phyloP scores from a whole-genome alignment of 192 early-diverging fungal species.

The Gigaspora rosea region DNA sequence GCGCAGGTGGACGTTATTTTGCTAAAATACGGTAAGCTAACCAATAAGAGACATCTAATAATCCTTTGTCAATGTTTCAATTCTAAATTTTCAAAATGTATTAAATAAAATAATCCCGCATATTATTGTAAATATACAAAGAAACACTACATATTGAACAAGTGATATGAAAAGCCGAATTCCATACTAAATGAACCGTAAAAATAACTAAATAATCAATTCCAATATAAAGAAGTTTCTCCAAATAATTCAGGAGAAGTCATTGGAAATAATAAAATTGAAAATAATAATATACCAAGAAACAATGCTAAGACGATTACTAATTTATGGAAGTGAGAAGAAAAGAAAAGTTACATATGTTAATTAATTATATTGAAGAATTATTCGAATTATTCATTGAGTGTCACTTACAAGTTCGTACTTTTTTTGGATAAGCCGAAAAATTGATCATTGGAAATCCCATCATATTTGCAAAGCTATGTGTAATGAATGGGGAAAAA shows the following conservation, averaged over 20 bases:
- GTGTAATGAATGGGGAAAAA: slow-evolving; percentile 54
- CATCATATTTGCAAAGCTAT: slow-evolving; percentile 75
- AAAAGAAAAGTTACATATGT: background rate
- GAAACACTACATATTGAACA: too few relatives aligned
- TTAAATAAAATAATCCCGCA: too few relatives aligned
- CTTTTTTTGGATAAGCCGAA: background rate
- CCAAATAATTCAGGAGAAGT: background rate
- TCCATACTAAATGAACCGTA: background rate
- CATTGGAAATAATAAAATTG: slow-evolving; percentile 2
- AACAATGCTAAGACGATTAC: background rate
- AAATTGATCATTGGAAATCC: slow-evolving; percentile 60
- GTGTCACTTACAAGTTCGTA: background rate
- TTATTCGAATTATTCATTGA: background rate
- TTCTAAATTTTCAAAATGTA: too few relatives aligned
- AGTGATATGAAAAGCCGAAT: too few relatives aligned
- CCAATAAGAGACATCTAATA: too few relatives aligned
- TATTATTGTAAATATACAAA: too few relatives aligned
- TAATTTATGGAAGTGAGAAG: background rate
- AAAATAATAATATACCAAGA: background rate
- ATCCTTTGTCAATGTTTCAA: too few relatives aligned
- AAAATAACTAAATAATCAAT: background rate
- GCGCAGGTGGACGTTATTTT: too few relatives aligned
- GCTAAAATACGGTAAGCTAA: too few relatives aligned
- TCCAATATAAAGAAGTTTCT: slow-evolving; percentile 2
- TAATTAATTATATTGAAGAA: background rate